Conservation (phyloP, 768 basidiomycete species). For the Hypholoma fasciculare region DNA sequence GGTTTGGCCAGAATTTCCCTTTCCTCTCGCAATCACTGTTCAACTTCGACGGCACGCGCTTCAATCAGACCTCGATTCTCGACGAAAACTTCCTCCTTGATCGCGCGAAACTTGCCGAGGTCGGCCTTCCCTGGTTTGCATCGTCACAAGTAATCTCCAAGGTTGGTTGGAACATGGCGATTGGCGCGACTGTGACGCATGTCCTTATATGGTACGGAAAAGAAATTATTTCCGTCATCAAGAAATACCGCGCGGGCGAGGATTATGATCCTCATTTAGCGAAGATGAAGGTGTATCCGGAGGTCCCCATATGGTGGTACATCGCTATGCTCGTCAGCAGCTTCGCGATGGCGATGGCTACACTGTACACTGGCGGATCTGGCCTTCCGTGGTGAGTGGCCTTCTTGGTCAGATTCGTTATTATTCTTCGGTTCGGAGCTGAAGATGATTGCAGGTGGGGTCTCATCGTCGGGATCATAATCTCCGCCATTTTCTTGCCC, state of each 20-base stretch:
- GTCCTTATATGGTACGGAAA: conserved; percentile 55
- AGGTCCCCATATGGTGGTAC: conserved; percentile 55
- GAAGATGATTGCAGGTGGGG: conserved; percentile 38
- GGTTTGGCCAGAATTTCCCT: conserved; percentile 60
- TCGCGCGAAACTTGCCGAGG: conserved; percentile 41
- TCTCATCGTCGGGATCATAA: conserved; percentile 48
- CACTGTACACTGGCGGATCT: conserved; percentile 51
- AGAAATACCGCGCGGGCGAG: conserved; percentile 39
- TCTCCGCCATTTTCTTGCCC: conserved; percentile 49
- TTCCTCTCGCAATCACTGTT: conserved; percentile 55
- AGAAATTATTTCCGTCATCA: conserved; percentile 42
- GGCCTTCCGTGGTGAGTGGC: conserved; percentile 52
- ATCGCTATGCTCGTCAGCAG: conserved; percentile 38
- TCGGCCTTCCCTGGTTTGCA: conserved; percentile 48
- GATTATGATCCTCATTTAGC: conserved; percentile 52
- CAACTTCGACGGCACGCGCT: conserved; percentile 51
- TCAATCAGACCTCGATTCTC: conserved; percentile 53
- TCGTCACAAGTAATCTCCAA: conserved; percentile 43
- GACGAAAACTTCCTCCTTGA: conserved; percentile 51
- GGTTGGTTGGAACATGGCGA: conserved; percentile 36
- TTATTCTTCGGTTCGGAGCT: background rate
- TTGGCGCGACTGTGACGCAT: conserved; percentile 53
- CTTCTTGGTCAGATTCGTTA: background rate
- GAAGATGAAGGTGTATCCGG: conserved; percentile 49
- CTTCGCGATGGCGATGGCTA: conserved; percentile 53